phyloP scores from a whole-genome alignment of 148 eudicot genomes.

The Chenopodium berlandieri region DNA sequence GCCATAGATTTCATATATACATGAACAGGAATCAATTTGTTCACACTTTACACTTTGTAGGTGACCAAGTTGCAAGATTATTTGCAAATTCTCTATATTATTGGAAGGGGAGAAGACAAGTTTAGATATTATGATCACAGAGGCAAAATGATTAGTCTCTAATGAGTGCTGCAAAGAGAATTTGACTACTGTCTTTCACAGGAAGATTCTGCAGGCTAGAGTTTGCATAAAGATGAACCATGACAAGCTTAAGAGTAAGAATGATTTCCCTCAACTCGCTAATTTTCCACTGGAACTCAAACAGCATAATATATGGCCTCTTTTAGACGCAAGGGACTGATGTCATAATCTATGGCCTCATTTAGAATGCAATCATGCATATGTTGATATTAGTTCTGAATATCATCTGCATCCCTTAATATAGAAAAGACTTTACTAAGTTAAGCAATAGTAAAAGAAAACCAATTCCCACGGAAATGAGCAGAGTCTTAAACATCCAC shows the following conservation, averaged over 20 bases:
- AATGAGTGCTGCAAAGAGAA: background rate
- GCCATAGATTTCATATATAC: background rate
- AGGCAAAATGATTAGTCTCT: background rate
- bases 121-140: background rate
- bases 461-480: background rate
- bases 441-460: background rate
- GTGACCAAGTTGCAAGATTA: background rate
- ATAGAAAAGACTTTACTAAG: background rate
- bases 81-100: background rate
- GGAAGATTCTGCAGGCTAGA: background rate
- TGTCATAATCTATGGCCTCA: too few relatives aligned
- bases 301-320: background rate
- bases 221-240: background rate
- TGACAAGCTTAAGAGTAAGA: background rate
- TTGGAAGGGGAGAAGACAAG: background rate
- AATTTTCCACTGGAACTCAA: background rate
- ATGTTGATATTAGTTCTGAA: too few relatives aligned
- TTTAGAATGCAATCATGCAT: too few relatives aligned
- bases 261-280: background rate
- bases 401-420: too few relatives aligned
- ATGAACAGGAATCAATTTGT: background rate
- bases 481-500: slow-evolving; percentile 31
- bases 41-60: background rate
- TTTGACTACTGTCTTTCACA: background rate
- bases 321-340: background rate